Conservation (phyloP, 106 monocot species). For the Chionographis japonica region DNA sequence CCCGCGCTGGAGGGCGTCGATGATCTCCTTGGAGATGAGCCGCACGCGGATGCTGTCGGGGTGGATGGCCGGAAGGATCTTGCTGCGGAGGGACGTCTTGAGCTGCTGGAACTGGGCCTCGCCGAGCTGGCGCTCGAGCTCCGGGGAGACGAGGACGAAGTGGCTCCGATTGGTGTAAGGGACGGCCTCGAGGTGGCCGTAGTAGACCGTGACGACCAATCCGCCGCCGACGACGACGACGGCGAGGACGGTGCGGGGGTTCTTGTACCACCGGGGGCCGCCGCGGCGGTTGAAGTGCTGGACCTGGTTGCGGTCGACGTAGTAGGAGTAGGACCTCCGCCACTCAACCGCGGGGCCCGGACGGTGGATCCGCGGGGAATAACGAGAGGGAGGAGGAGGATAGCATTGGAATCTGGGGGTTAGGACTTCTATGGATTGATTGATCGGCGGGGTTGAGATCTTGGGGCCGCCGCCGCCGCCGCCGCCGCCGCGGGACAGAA, state of each 20-base stretch:
- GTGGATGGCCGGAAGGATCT: conserved; percentile 77
- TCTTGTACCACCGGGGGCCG: conserved; percentile 43
- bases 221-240: conserved; percentile 35
- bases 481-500: too few relatives aligned
- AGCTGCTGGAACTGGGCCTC: conserved; percentile 72
- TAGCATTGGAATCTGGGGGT: background rate
- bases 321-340: conserved; percentile 1
- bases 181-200: conserved; percentile 61
- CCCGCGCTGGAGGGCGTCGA: conserved; percentile 64
- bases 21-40: conserved; percentile 60
- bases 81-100: conserved; percentile 41
- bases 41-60: conserved; percentile 92
- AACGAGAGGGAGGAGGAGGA: background rate
- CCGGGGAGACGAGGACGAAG: conserved; percentile 63
- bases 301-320: conserved; percentile 3
- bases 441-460: background rate
- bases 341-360: background rate
- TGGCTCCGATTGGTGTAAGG: conserved; percentile 80
- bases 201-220: conserved; percentile 32
- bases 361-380: background rate
- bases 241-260: conserved; percentile 29
- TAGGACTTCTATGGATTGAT: background rate
- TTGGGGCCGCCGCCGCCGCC: too few relatives aligned
- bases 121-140: conserved; percentile 83
- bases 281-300: conserved; percentile 29